Conservation (phyloP, 306 rosid species). For the Urtica urens region DNA sequence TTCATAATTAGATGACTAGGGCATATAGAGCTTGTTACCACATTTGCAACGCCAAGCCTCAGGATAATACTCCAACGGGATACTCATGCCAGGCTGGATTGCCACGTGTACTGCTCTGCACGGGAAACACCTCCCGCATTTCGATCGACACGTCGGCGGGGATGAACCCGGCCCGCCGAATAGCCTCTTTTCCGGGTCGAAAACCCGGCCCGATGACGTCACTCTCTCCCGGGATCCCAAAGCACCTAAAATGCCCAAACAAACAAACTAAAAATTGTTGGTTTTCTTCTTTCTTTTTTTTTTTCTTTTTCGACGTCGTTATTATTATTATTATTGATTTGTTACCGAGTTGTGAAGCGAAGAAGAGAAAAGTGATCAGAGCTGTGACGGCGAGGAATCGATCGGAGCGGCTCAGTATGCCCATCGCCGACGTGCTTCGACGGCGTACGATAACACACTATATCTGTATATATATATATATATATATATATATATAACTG, state of each 20-base stretch:
- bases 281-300: no score
- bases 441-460: conserved; percentile 23
- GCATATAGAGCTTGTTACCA: conserved; percentile 72
- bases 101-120: conserved; percentile 79
- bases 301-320: no score
- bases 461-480: no score
- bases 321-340: no score
- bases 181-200: conserved; percentile 22
- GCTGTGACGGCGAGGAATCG: conserved; percentile 31
- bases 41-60: conserved; percentile 99
- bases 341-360: conserved; percentile 44
- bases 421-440: conserved; percentile 34
- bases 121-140: conserved; percentile 74
- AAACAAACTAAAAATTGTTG: no score
- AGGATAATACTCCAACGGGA: conserved; percentile 82
- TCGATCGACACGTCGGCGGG: conserved; percentile 77
- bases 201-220: conserved; percentile 8
- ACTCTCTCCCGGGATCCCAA: not conserved
- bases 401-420: conserved; percentile 31
- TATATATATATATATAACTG: no score
- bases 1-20: conserved; percentile 17
- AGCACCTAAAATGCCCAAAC: conserved; percentile 13
- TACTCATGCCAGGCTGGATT: conserved; percentile 60
- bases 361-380: conserved; percentile 46
- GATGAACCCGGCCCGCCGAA: conserved; percentile 61